phyloP scores from a whole-genome alignment of 1,284 basidiomycete genomes.

The Thelephora terrestris region DNA sequence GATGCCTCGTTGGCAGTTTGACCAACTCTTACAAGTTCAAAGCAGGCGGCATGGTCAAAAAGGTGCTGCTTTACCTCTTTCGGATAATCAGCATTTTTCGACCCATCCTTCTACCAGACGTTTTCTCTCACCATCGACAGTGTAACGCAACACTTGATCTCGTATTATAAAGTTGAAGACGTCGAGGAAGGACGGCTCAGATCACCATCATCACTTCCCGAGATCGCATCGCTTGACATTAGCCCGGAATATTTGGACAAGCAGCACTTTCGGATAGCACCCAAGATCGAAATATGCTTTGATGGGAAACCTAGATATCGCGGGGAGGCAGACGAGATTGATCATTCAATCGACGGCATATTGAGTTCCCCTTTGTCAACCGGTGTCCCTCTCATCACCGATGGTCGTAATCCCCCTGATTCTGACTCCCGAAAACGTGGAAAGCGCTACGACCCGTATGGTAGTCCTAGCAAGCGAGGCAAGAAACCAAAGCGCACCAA shows the following conservation, averaged over 20 bases:
- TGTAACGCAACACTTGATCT: constrained; percentile 89
- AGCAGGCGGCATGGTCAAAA: constrained; percentile 87
- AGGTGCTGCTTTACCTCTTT: constrained; percentile 41
- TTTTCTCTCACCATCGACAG: constrained; percentile 84
- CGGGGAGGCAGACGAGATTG: constrained; percentile 64
- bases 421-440: constrained; percentile 28
- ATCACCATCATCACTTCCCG: constrained; percentile 81
- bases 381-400: constrained; percentile 41
- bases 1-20: constrained; percentile 78
- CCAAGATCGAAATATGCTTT: constrained; percentile 74
- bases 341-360: constrained; percentile 36
- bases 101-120: constrained; percentile 42
- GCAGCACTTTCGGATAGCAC: constrained; percentile 84
- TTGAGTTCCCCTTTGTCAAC: constrained; percentile 36
- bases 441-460: constrained; percentile 47
- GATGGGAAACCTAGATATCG: constrained; percentile 79
- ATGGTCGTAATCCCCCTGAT: constrained; percentile 16
- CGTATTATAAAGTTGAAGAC: constrained; percentile 92
- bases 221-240: constrained; percentile 80
- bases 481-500: constrained; percentile 21
- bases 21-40: constrained; percentile 92
- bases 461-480: constrained; percentile 18
- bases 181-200: constrained; percentile 82
- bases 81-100: background rate
- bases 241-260: constrained; percentile 85